Evolutionary conservation across 495 filamentous ascomycete genomes (phyloP).

Genomic region (Trichoderma reesei): DNA sequence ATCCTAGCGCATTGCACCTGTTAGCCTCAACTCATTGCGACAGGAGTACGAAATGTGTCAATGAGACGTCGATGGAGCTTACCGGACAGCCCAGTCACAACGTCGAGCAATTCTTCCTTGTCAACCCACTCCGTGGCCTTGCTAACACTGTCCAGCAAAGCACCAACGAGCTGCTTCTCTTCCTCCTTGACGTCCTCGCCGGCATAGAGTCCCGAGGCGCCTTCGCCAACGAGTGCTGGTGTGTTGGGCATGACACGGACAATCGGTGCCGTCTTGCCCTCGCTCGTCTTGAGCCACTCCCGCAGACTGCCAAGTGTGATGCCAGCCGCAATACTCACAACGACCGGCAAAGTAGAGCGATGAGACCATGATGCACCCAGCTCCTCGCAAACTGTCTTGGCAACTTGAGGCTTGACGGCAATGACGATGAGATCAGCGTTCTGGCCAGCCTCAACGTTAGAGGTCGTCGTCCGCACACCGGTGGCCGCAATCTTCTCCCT

Average conservation of each 20-base stretch:
- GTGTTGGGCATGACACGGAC: constrained; percentile 33
- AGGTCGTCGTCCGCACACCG: constrained; percentile 26
- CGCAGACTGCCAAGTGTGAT: constrained; percentile 24
- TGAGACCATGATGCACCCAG: constrained; percentile 22
- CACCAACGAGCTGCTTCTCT: constrained; percentile 23
- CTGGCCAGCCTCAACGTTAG: constrained; percentile 22
- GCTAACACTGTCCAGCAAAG: constrained; percentile 23
- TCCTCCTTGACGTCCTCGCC: constrained; percentile 20
- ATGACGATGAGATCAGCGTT: constrained; percentile 26
- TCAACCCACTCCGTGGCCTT: constrained; percentile 26
- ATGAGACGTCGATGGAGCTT: constrained; percentile 11
- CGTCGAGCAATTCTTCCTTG: constrained; percentile 26
- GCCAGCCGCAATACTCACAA: constrained; percentile 29
- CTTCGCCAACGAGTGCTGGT: constrained; percentile 29
- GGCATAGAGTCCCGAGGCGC: constrained; percentile 27
- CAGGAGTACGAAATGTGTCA: too few species aligned
- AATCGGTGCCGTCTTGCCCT: constrained; percentile 22
- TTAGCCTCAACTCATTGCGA: neutral
- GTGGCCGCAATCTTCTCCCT: constrained; percentile 23
- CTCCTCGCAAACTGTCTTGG: constrained; percentile 26
- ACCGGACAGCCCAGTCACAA: constrained; percentile 30
- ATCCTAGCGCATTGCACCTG: constrained; percentile 16
- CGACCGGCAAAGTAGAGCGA: constrained; percentile 27
- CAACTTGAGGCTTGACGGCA: constrained; percentile 29
- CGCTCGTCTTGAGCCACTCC: constrained; percentile 24